Evolutionary conservation across 2,329 filamentous ascomycete genomes (phyloP).

Genomic region (Metarhizium robertsii): DNA sequence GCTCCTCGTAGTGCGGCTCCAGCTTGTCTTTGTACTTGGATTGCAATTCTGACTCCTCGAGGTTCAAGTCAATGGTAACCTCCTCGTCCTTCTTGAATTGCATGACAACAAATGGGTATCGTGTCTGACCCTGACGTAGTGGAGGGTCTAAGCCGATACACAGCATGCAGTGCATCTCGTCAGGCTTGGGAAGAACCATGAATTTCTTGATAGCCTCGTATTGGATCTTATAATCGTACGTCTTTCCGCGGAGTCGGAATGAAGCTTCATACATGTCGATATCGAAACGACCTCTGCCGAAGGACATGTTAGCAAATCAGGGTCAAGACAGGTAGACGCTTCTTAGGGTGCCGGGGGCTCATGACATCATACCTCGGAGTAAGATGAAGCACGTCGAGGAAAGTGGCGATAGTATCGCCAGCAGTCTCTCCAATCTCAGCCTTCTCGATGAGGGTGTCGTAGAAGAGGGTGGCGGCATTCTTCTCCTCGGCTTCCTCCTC

Average conservation of each 20-base stretch:
- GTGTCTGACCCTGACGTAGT: constrained; percentile 89
- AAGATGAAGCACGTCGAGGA: constrained; percentile 92
- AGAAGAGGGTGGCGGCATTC: constrained; percentile 94
- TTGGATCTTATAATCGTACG: constrained; percentile 99
- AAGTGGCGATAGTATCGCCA: constrained; percentile 96
- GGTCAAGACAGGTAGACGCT: not conserved
- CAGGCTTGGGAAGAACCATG: constrained; percentile 96
- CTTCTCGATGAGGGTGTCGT: constrained; percentile 96
- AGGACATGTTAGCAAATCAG: not conserved
- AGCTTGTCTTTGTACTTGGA: constrained; percentile 84
- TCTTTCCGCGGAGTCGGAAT: constrained; percentile 94
- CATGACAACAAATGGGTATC: constrained; percentile 98
- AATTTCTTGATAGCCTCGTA: constrained; percentile 98
- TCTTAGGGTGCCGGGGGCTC: not conserved
- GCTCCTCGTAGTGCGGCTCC: constrained; percentile 82
- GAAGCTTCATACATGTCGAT: constrained; percentile 99
- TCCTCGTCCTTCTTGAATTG: constrained; percentile 95
- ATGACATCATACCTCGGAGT: constrained; percentile 62
- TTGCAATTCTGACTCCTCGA: constrained; percentile 81
- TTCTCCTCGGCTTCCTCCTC: constrained; percentile 58
- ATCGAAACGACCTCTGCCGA: constrained; percentile 84
- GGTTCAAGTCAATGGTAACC: constrained; percentile 91
- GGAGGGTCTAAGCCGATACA: constrained; percentile 92
- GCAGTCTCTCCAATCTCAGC: constrained; percentile 98
- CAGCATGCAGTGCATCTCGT: constrained; percentile 91